phyloP scores from a whole-genome alignment of 345 rosid genomes.

The Limnanthes douglasii region DNA sequence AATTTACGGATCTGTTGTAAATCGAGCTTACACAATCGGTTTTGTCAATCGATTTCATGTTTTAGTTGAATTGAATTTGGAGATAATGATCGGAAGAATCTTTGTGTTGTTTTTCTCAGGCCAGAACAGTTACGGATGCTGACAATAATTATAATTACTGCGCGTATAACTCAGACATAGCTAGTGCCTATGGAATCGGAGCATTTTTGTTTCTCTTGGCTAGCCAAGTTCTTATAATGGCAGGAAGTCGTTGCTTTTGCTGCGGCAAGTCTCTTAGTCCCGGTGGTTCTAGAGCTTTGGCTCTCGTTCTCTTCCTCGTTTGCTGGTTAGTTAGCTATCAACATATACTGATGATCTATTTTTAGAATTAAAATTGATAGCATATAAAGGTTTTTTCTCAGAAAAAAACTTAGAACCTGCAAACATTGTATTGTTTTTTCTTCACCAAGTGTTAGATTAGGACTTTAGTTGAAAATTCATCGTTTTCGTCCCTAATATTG shows the following conservation, averaged over 20 bases:
- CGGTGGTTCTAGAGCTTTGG: constrained; percentile 80
- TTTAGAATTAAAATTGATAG: no score
- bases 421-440: no score
- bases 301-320: constrained; percentile 60
- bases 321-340: constrained; percentile 48
- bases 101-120: constrained; percentile 61
- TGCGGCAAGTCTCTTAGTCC: constrained; percentile 74
- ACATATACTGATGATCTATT: no score
- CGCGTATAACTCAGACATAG: constrained; percentile 69
- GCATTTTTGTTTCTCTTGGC: constrained; percentile 62
- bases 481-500: no score
- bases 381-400: no score
- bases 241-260: constrained; percentile 86
- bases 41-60: constrained; percentile 1
- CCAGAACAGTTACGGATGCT: constrained; percentile 24
- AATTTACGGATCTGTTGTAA: constrained; percentile 9
- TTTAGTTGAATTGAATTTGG: no score
- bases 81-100: no score
- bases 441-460: no score
- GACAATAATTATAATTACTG: constrained; percentile 43
- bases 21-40: constrained; percentile 4
- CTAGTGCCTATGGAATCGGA: constrained; percentile 80
- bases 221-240: constrained; percentile 73
- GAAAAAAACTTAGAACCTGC: no score
- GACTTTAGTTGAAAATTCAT: no score